Percentiles rank a stretch among this genome's conserved stretches.
Conservation (phyloP, 148 eudicot genomes). For the Pouteria glomerata region DNA sequence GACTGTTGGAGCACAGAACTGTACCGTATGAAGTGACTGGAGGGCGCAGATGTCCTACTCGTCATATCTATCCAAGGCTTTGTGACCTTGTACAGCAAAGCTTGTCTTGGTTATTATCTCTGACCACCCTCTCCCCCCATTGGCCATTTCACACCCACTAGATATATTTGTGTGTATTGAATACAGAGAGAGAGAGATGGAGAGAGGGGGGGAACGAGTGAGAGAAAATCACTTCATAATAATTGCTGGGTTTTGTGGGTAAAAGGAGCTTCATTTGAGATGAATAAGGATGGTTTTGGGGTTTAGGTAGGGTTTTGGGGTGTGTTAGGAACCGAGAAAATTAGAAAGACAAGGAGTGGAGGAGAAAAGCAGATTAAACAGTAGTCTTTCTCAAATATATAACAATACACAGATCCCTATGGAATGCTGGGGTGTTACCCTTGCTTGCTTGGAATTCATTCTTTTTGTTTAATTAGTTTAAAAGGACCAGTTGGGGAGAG, state of each 20-base stretch:
- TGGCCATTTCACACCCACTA: constrained; percentile 17
- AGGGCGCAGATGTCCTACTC: constrained; percentile 29
- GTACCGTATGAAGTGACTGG: constrained; percentile 48
- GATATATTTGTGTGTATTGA: background rate
- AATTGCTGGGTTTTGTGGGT: background rate
- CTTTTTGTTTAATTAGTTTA: constrained; percentile 38
- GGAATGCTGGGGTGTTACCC: constrained; percentile 26
- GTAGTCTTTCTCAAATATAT: constrained; percentile 37
- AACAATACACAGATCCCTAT: constrained; percentile 61
- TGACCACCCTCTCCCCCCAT: constrained; percentile 17
- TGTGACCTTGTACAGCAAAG: background rate
- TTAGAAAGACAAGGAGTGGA: constrained; percentile 14
- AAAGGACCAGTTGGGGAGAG: constrained; percentile 26
- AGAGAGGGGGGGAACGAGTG: background rate
- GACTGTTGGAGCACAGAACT: constrained; percentile 9
- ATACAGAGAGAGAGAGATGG: background rate
- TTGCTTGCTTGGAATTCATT: constrained; percentile 45
- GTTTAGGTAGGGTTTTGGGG: background rate
- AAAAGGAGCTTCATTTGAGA: background rate
- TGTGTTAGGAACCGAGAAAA: background rate
- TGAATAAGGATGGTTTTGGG: background rate
- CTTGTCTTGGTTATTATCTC: constrained; percentile 7
- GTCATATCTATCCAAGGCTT: constrained; percentile 32
- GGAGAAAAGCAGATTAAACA: constrained; percentile 33
- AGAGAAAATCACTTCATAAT: background rate